Percentiles rank a stretch among this genome's conserved stretches.
phyloP scores from a whole-genome alignment of 257 asterid genomes.

The Solanum etuberosum region DNA sequence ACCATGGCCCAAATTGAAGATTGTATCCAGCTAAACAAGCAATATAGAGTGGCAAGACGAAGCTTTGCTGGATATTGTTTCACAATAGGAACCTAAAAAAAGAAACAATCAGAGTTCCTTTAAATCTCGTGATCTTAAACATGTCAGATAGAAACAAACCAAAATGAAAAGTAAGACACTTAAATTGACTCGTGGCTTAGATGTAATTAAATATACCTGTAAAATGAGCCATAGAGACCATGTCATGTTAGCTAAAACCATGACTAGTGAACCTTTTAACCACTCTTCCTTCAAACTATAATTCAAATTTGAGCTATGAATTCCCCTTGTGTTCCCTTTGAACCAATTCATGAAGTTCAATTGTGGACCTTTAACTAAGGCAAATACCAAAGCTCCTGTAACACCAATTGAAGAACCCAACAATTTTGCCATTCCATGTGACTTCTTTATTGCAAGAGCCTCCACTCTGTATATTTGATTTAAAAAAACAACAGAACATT shows the following conservation, averaged over 20 bases:
- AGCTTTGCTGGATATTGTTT: constrained; percentile 47
- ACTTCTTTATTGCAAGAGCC: constrained; percentile 24
- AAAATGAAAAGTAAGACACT: background rate
- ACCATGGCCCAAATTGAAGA: constrained; percentile 41
- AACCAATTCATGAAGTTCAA: constrained; percentile 25
- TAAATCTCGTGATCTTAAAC: too few species aligned
- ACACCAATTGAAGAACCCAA: constrained; percentile 32
- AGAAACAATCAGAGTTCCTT: fast-evolving
- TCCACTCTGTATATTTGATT: constrained; percentile 30
- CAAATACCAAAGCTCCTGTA: constrained; percentile 56
- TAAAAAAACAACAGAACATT: background rate
- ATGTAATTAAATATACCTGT: constrained; percentile 27
- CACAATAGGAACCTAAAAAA: constrained; percentile 32
- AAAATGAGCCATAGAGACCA: constrained; percentile 62
- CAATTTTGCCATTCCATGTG: constrained; percentile 30
- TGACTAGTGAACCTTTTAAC: constrained; percentile 43
- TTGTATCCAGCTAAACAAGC: constrained; percentile 58
- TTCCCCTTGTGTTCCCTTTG: background rate
- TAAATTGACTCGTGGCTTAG: background rate
- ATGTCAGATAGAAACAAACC: too few species aligned
- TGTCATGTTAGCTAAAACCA: constrained; percentile 35
- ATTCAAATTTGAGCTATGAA: background rate
- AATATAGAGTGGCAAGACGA: constrained; percentile 38
- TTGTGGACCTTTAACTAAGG: constrained; percentile 47
- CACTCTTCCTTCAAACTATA: constrained; percentile 17